Evolutionary conservation across 2,329 filamentous ascomycete species (phyloP).

Genomic region (Talaromyces islandicus): DNA sequence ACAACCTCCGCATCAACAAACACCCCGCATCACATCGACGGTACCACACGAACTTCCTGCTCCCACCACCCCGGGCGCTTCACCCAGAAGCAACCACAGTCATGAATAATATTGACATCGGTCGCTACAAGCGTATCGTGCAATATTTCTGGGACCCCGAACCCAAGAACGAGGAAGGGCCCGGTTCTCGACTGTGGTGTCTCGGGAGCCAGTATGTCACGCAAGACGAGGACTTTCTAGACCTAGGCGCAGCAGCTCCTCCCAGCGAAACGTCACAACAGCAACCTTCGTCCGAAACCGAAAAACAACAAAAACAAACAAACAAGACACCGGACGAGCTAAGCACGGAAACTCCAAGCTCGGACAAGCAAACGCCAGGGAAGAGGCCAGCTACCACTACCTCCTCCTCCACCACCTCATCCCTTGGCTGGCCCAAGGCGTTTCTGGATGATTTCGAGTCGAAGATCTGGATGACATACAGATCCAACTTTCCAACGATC

Average conservation of each 20-base stretch:
- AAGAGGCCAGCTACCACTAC: background rate
- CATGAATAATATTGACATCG: conserved; percentile 67
- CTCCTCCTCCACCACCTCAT: conserved; percentile 6
- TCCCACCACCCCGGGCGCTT: background rate
- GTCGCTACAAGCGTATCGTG: conserved; percentile 74
- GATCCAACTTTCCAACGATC: conserved; percentile 79
- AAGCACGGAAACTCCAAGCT: background rate
- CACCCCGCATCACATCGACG: background rate
- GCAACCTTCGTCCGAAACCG: background rate
- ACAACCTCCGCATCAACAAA: conserved; percentile 7
- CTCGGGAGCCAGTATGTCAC: conserved; percentile 56
- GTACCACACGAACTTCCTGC: background rate
- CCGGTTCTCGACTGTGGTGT: conserved; percentile 75
- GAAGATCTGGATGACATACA: conserved; percentile 92
- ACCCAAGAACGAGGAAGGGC: conserved; percentile 68
- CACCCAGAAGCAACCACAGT: conserved; percentile 1
- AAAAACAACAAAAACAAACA: background rate
- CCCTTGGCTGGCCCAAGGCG: conserved; percentile 67
- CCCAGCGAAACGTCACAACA: background rate
- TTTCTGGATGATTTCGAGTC: conserved; percentile 94
- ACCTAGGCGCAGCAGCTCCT: conserved; percentile 1
- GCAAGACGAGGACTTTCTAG: conserved; percentile 9
- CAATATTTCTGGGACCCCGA: conserved; percentile 91
- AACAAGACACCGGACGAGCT: background rate
- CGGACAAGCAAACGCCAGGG: background rate